phyloP scores from a whole-genome alignment of 1,139 yeast genomes.

The Martiniozyma asiatica region DNA sequence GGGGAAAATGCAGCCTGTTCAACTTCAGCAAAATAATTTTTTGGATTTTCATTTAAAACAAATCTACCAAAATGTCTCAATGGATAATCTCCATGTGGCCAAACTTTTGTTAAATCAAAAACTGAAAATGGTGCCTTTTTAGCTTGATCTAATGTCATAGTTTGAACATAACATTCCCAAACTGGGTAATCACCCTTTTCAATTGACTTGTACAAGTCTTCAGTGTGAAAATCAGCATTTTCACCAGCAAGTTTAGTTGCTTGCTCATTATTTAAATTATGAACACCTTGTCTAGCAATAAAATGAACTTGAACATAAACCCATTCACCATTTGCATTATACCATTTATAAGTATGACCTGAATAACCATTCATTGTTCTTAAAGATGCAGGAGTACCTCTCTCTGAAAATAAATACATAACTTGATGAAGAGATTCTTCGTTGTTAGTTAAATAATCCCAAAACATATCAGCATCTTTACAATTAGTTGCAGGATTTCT shows the following conservation, averaged over 20 bases:
- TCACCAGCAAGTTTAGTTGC: slow-evolving; percentile 44
- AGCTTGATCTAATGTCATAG: slow-evolving; percentile 65
- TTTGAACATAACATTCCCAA: slow-evolving; percentile 57
- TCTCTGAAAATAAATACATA: slow-evolving; percentile 52
- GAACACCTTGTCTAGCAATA: slow-evolving; percentile 49
- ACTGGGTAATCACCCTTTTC: slow-evolving; percentile 49
- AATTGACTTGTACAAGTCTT: slow-evolving; percentile 46
- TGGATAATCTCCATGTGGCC: slow-evolving; percentile 75
- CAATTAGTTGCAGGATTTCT: slow-evolving; percentile 44
- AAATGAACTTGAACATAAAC: slow-evolving; percentile 60
- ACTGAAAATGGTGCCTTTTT: slow-evolving; percentile 44
- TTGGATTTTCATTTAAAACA: slow-evolving; percentile 58
- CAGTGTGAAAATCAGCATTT: slow-evolving; percentile 53
- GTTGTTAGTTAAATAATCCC: slow-evolving; percentile 60
- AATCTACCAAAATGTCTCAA: slow-evolving; percentile 63
- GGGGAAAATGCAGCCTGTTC: slow-evolving; percentile 81
- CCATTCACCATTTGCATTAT: slow-evolving; percentile 51
- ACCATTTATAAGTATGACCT: slow-evolving; percentile 66
- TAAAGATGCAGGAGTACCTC: slow-evolving; percentile 60
- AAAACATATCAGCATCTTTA: slow-evolving; percentile 43
- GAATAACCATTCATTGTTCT: slow-evolving; percentile 66
- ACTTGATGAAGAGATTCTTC: slow-evolving; percentile 56
- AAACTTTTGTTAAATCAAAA: slow-evolving; percentile 64
- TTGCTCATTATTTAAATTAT: slow-evolving; percentile 43
- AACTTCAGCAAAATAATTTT: slow-evolving; percentile 70